Conservation (phyloP, 2,329 filamentous ascomycete genomes). For the Neoarthrinium moseri region DNA sequence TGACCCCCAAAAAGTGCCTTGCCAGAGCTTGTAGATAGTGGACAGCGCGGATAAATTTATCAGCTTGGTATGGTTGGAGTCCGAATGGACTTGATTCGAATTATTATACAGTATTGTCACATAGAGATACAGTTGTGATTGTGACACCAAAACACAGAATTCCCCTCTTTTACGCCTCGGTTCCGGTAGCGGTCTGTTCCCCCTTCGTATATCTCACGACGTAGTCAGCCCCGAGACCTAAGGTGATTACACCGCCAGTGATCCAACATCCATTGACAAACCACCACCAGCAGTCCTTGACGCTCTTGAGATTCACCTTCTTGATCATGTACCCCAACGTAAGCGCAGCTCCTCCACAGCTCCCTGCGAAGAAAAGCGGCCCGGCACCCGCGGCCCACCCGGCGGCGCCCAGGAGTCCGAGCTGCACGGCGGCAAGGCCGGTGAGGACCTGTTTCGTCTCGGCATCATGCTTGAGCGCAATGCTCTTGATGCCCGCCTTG, state of each 20-base stretch:
- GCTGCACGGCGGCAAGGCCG: slow-evolving; percentile 67
- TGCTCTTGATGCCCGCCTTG: slow-evolving; percentile 86
- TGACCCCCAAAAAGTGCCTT: no score
- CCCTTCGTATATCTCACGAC: slow-evolving; percentile 43
- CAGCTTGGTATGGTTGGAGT: no score
- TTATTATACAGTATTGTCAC: no score
- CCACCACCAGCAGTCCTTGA: slow-evolving; percentile 75
- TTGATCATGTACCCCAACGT: slow-evolving; percentile 67
- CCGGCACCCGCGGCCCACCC: slow-evolving; percentile 67
- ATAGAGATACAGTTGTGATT: no score
- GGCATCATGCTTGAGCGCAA: slow-evolving; percentile 74
- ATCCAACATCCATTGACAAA: slow-evolving; percentile 71
- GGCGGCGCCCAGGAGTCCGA: slow-evolving; percentile 67
- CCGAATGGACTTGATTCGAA: no score
- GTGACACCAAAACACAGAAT: no score
- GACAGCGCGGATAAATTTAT: no score
- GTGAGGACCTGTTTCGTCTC: slow-evolving; percentile 75
- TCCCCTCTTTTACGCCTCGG: no score
- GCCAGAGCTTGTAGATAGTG: no score
- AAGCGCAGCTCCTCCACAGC: slow-evolving; percentile 62
- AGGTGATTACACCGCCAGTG: slow-evolving; percentile 61
- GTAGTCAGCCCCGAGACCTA: slow-evolving; percentile 61
- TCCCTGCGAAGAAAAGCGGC: slow-evolving; percentile 66
- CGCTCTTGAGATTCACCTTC: slow-evolving; percentile 63
- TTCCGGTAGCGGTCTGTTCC: slow-evolving; percentile 18